phyloP scores from a whole-genome alignment of 208 protist genomes.

The Acanthamoeba healyi region DNA sequence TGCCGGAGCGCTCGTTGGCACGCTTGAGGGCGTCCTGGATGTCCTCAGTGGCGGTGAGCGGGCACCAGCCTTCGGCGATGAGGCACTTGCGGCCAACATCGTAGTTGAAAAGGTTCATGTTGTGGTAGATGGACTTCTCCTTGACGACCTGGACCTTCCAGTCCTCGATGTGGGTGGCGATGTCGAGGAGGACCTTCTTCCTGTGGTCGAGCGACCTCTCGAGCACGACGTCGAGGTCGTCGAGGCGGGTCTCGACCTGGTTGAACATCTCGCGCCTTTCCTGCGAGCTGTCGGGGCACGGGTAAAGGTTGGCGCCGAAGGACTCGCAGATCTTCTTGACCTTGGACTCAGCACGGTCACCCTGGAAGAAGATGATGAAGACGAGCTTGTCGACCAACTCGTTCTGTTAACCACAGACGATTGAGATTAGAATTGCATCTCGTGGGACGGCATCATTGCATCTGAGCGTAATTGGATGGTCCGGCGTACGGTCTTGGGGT shows the following conservation, averaged over 20 bases:
- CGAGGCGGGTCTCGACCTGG: slow-evolving; percentile 80
- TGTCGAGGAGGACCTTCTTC: slow-evolving; percentile 88
- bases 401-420: slow-evolving; percentile 11
- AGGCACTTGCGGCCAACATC: slow-evolving; percentile 91
- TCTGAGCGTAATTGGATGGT: not conserved
- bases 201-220: slow-evolving; percentile 82
- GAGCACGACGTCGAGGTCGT: slow-evolving; percentile 87
- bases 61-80: slow-evolving; percentile 92
- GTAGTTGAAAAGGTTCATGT: slow-evolving; percentile 97
- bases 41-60: slow-evolving; percentile 88
- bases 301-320: slow-evolving; percentile 96
- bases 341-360: slow-evolving; percentile 92
- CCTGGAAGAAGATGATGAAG: slow-evolving; percentile 98
- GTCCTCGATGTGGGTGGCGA: slow-evolving; percentile 90
- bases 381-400: slow-evolving; percentile 92
- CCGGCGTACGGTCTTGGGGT: slow-evolving; percentile 85
- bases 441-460: too few species aligned
- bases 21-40: slow-evolving; percentile 92
- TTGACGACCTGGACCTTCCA: slow-evolving; percentile 95
- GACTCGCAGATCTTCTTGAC: slow-evolving; percentile 97
- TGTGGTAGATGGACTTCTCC: slow-evolving; percentile 97
- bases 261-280: slow-evolving; percentile 85
- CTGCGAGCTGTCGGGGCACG: slow-evolving; percentile 93
- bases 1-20: slow-evolving; percentile 91
- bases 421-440: too few species aligned